phyloP scores from a whole-genome alignment of 306 rosid genomes.

The Pyrus communis region DNA sequence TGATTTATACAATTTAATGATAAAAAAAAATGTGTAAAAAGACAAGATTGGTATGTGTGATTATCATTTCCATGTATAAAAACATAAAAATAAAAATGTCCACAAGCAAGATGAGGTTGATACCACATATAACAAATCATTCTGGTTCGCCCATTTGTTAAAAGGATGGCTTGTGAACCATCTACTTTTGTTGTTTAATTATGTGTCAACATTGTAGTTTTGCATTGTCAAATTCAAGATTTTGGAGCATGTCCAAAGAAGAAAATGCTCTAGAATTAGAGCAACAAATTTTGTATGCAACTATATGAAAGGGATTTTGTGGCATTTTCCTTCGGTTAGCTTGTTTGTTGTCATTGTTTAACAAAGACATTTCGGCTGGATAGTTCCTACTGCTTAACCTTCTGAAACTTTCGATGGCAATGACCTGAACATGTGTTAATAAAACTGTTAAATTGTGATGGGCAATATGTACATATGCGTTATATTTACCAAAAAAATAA shows the following conservation, averaged over 20 bases:
- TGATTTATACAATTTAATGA: no score
- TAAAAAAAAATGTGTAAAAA: no score
- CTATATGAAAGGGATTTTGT: background rate
- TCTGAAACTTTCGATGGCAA: no score
- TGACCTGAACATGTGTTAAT: background rate
- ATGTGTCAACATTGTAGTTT: background rate
- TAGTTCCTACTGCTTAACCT: background rate
- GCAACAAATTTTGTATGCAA: background rate
- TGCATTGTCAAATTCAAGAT: background rate
- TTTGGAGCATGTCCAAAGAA: background rate
- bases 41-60: no score
- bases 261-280: background rate
- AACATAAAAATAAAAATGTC: background rate
- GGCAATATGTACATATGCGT: no score
- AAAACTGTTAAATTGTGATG: no score
- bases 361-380: background rate
- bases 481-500: no score
- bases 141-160: background rate
- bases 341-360: background rate
- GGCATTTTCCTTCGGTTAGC: background rate
- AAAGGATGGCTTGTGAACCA: background rate
- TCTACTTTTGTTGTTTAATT: no score
- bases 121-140: background rate
- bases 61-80: background rate
- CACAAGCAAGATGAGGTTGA: background rate